Evolutionary conservation across 140 eudicot genomes (phyloP).

Genomic region (Artemisia princeps): DNA sequence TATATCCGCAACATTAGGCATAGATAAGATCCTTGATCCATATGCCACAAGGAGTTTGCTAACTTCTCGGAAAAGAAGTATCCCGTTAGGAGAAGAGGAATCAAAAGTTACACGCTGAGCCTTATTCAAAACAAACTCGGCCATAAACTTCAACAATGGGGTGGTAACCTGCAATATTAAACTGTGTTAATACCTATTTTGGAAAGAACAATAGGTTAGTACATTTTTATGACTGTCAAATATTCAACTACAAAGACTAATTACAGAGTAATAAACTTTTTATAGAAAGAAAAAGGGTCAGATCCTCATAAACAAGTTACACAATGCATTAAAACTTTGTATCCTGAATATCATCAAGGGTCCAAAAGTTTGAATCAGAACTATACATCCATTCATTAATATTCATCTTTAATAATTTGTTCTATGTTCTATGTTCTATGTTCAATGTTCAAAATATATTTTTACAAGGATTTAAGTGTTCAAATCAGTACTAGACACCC

Average conservation of each 20-base stretch:
- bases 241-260: background rate
- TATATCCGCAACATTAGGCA: conserved; percentile 66
- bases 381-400: background rate
- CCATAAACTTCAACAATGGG: conserved; percentile 82
- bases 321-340: background rate
- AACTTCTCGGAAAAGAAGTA: conserved; percentile 91
- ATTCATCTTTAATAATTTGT: background rate
- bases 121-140: conserved; percentile 81
- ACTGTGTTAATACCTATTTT: conserved; percentile 3
- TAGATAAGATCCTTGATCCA: conserved; percentile 67
- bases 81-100: conserved; percentile 83
- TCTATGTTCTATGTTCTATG: background rate
- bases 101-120: conserved; percentile 88
- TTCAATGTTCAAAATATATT: background rate
- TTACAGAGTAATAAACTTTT: background rate
- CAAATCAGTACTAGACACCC: background rate
- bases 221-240: background rate
- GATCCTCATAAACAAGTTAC: background rate
- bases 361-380: too few relatives aligned
- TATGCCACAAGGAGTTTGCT: conserved; percentile 90
- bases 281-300: background rate
- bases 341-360: conserved; percentile 12
- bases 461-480: background rate
- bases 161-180: conserved; percentile 66
- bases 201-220: background rate